Conservation (phyloP, 345 rosid genomes). For the Bruguiera sexangula region DNA sequence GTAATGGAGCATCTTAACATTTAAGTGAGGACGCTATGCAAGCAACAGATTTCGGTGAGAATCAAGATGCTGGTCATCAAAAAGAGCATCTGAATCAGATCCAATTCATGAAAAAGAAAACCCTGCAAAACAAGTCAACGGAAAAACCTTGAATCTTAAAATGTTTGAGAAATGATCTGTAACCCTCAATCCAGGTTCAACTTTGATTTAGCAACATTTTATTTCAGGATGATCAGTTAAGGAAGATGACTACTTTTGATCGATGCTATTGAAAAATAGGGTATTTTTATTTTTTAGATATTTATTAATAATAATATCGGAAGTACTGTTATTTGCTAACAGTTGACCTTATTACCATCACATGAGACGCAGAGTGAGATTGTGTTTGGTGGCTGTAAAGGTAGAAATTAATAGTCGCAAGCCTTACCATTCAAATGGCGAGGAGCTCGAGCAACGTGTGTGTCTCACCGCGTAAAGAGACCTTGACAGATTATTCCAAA, state of each 20-base stretch:
- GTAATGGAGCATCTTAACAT: background rate
- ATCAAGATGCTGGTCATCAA: constrained; percentile 35
- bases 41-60: constrained; percentile 14
- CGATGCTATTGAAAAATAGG: too few species aligned
- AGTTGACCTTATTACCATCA: too few species aligned
- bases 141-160: background rate
- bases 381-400: too few species aligned
- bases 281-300: too few species aligned
- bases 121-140: constrained; percentile 42
- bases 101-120: constrained; percentile 85
- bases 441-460: too few species aligned
- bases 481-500: too few species aligned
- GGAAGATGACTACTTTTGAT: background rate
- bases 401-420: background rate
- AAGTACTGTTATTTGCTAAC: too few species aligned
- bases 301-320: too few species aligned
- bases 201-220: too few species aligned
- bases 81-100: constrained; percentile 67
- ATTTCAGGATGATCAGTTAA: background rate
- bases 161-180: background rate
- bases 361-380: too few species aligned
- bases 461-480: too few species aligned
- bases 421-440: background rate
- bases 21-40: background rate
- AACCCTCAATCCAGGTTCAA: background rate